A percentile compares a stretch with the other conserved stretches of the same genome.
These are phyloP conservation scores for Euclidium syriacum DNA, from an alignment of 345 rosid species.

Conservation along the genomic window DNA sequence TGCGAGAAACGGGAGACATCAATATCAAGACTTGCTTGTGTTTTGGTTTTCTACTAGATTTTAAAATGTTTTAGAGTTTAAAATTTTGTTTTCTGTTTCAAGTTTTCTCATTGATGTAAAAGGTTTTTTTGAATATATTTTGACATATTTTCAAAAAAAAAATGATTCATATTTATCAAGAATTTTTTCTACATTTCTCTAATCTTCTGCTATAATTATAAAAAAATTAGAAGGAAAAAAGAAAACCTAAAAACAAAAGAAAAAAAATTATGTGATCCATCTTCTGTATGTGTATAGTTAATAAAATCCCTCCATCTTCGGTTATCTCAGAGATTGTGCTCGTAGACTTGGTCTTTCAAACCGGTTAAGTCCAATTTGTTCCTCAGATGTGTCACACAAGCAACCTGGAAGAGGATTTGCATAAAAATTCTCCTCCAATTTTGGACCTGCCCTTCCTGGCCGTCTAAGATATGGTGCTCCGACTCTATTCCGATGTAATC, in stretches of 20 bases:
- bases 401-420: slow-evolving; percentile 79
- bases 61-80: no score
- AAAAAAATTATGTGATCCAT: neutral
- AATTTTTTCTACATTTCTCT: neutral
- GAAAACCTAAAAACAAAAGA: neutral
- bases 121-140: no score
- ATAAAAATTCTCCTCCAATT: slow-evolving; percentile 54
- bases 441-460: slow-evolving; percentile 34
- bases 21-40: no score
- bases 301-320: neutral
- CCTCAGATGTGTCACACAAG: slow-evolving; percentile 43
- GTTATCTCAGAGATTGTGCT: slow-evolving; percentile 32
- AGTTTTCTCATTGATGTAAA: no score
- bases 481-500: slow-evolving; percentile 41
- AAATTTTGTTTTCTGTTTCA: no score
- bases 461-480: slow-evolving; percentile 50
- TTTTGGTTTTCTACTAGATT: no score
- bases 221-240: neutral
- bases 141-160: no score
- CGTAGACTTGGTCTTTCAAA: slow-evolving; percentile 27
- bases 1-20: no score
- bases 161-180: no score
- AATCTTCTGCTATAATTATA: neutral
- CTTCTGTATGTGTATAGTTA: neutral
- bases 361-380: slow-evolving; percentile 23